These are phyloP conservation scores for Neurospora africana DNA, from an alignment of 495 filamentous ascomycete species.

Conservation along the genomic window DNA sequence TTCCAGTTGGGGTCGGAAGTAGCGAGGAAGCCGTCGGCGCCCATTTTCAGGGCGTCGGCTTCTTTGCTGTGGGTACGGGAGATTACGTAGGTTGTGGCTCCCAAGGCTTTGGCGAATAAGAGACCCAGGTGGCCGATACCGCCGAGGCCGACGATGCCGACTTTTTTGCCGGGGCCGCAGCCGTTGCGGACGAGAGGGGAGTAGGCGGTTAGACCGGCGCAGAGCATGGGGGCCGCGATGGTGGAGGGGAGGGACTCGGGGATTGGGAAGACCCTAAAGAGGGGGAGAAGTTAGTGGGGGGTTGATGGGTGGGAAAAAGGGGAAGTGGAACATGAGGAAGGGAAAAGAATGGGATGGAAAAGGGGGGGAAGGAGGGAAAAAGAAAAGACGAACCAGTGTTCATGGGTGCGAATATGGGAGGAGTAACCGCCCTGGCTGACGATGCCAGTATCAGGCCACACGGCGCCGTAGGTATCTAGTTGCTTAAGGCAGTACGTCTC, in stretches of 20 bases:
- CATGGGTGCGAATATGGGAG: constrained; percentile 43
- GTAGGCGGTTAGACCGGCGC: constrained; percentile 75
- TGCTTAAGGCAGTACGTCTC: constrained; percentile 47
- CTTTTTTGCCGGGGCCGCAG: constrained; percentile 68
- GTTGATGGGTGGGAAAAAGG: neutral
- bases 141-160: constrained; percentile 62
- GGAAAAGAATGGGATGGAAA: neutral
- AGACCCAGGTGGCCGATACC: constrained; percentile 67
- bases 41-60: constrained; percentile 55
- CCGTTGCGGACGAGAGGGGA: constrained; percentile 67
- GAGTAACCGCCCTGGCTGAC: constrained; percentile 46
- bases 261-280: constrained; percentile 56
- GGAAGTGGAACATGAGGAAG: neutral
- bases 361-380: neutral
- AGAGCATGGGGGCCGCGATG: constrained; percentile 77
- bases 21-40: constrained; percentile 64
- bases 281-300: neutral
- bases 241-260: constrained; percentile 58
- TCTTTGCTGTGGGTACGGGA: constrained; percentile 58
- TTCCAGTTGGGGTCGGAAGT: constrained; percentile 60
- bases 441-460: constrained; percentile 43
- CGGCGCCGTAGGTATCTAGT: constrained; percentile 45
- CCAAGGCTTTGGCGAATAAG: constrained; percentile 60
- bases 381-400: constrained; percentile 34
- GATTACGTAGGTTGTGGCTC: constrained; percentile 62